Conservation (phyloP, 179 eudicot genomes). For the Dionaea muscipula region DNA sequence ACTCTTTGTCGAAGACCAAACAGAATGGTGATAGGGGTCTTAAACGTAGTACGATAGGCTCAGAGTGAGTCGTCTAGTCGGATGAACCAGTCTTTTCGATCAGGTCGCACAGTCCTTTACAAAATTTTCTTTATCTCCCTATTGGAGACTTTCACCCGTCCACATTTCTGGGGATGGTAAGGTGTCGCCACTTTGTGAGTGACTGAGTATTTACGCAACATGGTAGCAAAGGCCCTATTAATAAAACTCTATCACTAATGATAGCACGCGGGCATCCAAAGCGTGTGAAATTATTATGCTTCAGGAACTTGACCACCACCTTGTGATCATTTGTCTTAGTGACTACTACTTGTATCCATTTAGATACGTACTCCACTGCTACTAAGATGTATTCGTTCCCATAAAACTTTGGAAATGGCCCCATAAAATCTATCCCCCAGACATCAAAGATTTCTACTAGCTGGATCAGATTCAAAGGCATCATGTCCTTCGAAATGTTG, state of each 20-base stretch:
- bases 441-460: not conserved
- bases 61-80: not conserved
- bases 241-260: not conserved
- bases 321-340: not conserved
- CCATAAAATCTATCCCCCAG: slow-evolving; percentile 3
- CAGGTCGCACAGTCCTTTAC: not conserved
- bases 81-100: not conserved
- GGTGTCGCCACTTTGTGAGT: not conserved
- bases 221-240: not conserved
- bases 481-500: not conserved
- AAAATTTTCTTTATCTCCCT: not conserved
- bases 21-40: not conserved
- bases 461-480: not conserved
- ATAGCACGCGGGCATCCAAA: not conserved
- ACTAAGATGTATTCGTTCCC: not conserved
- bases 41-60: not conserved
- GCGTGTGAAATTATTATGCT: not conserved
- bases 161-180: slow-evolving; percentile 1
- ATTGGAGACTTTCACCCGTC: not conserved
- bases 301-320: not conserved
- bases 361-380: not conserved
- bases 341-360: not conserved
- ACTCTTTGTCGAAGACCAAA: not conserved
- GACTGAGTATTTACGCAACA: not conserved
- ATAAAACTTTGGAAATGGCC: not conserved